These are phyloP conservation scores for Groenewaldozyma sp. DNA, from an alignment of 1,139 yeast genomes.

Conservation along the genomic window DNA sequence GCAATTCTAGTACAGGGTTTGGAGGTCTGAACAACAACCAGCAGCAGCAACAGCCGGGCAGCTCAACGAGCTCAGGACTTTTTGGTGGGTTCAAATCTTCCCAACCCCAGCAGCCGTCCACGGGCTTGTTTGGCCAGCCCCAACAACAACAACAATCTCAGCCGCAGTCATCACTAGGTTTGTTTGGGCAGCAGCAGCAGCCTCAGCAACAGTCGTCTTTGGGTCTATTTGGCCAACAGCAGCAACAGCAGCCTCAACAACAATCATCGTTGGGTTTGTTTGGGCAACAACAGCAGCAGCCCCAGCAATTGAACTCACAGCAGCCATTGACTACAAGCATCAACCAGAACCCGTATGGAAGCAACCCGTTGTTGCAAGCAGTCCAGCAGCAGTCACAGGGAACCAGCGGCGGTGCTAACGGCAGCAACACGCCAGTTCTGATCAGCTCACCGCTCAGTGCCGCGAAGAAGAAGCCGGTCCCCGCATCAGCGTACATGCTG, in stretches of 20 bases:
- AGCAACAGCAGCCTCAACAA: slow-evolving; percentile 8
- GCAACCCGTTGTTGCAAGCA: slow-evolving; percentile 46
- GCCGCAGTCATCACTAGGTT: slow-evolving; percentile 14
- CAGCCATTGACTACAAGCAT: slow-evolving; percentile 7
- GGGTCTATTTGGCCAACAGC: slow-evolving; percentile 10
- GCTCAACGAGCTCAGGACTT: slow-evolving; percentile 1
- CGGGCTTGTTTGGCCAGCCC: background rate
- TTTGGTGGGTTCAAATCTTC: background rate
- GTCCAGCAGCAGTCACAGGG: slow-evolving; percentile 1
- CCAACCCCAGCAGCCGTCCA: background rate
- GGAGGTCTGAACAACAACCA: slow-evolving; percentile 6
- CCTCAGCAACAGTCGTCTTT: slow-evolving; percentile 9
- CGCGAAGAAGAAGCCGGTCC: slow-evolving; percentile 47
- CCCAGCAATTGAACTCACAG: background rate
- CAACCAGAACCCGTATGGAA: slow-evolving; percentile 64
- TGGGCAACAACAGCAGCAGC: slow-evolving; percentile 5
- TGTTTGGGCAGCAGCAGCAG: slow-evolving; percentile 26
- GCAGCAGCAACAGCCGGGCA: background rate
- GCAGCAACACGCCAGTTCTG: background rate
- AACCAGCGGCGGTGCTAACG: slow-evolving; percentile 7
- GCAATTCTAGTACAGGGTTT: slow-evolving; percentile 15
- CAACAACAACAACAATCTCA: background rate
- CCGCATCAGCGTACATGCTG: slow-evolving; percentile 55
- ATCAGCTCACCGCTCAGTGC: slow-evolving; percentile 27
- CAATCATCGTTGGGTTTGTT: background rate